Evolutionary conservation across 2,329 filamentous ascomycete genomes (phyloP).

Genomic region (Drechslerella dactyloides): DNA sequence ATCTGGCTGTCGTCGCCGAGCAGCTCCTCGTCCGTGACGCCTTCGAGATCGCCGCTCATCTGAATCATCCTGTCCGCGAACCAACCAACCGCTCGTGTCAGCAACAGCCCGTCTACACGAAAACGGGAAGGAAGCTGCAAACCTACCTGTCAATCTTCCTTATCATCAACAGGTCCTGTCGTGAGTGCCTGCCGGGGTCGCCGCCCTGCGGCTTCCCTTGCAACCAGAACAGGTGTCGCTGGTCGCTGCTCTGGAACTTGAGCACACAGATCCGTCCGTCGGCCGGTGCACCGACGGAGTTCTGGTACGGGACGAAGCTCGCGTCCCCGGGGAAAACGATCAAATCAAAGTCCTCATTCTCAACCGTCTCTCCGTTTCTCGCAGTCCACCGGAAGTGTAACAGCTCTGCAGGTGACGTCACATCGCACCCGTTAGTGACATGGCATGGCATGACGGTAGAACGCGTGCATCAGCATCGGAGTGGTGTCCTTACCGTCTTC

Average conservation of each 20-base stretch:
- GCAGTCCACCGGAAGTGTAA: conserved; percentile 97
- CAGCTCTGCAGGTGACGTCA: conserved; percentile 67
- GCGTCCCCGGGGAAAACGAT: conserved; percentile 92
- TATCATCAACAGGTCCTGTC: conserved; percentile 23
- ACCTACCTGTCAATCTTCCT: conserved; percentile 46
- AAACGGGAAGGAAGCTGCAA: neutral
- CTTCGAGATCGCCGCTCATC: conserved; percentile 85
- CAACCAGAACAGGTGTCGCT: conserved; percentile 93
- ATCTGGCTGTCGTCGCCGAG: conserved; percentile 72
- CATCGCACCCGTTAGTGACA: too few species aligned
- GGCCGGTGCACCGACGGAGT: conserved; percentile 65
- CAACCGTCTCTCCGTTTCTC: conserved; percentile 66
- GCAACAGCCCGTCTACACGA: neutral
- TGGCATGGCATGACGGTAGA: conserved; percentile 17
- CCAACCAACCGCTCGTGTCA: conserved; percentile 6
- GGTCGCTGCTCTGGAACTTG: conserved; percentile 90
- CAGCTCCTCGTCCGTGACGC: conserved; percentile 79
- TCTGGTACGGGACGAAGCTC: conserved; percentile 79
- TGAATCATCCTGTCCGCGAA: conserved; percentile 62
- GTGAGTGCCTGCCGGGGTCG: conserved; percentile 18
- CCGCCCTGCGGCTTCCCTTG: conserved; percentile 82
- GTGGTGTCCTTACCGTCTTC: conserved; percentile 21
- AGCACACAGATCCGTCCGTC: conserved; percentile 88
- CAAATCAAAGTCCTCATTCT: conserved; percentile 78
- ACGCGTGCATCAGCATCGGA: neutral